Evolutionary conservation across 1,284 basidiomycete genomes (phyloP).

Genomic region (Pseudozyma sp.): DNA sequence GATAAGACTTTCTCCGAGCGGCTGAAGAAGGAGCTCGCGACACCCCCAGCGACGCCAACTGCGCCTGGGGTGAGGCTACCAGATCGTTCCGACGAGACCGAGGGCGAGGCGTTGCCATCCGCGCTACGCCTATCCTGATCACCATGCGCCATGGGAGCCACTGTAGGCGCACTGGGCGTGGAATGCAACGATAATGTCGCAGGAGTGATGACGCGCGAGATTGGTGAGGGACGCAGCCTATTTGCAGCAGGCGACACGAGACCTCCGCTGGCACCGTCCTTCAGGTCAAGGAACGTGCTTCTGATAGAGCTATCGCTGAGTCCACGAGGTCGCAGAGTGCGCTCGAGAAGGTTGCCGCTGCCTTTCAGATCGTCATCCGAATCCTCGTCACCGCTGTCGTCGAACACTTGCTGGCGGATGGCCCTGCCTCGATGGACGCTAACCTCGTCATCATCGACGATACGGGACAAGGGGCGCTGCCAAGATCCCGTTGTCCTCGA

Average conservation of each 20-base stretch:
- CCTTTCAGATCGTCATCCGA: constrained; percentile 31
- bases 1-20: constrained; percentile 46
- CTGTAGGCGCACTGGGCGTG: constrained; percentile 22
- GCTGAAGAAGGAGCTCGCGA: constrained; percentile 36
- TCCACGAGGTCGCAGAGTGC: constrained; percentile 54
- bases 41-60: constrained; percentile 19
- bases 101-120: constrained; percentile 33
- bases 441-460: constrained; percentile 64
- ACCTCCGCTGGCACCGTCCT: constrained; percentile 16
- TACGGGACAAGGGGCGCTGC: constrained; percentile 45
- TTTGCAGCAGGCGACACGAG: constrained; percentile 20
- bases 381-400: constrained; percentile 41
- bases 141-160: not conserved
- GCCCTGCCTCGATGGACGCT: constrained; percentile 53
- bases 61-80: constrained; percentile 39
- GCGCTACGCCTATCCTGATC: constrained; percentile 10
- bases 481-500: constrained; percentile 12
- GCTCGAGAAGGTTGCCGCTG: constrained; percentile 31
- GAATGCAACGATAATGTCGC: constrained; percentile 56
- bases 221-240: constrained; percentile 37
- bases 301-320: constrained; percentile 65
- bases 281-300: constrained; percentile 61
- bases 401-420: constrained; percentile 42
- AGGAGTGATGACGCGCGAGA: constrained; percentile 62
- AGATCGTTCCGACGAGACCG: constrained; percentile 32